Evolutionary conservation across 2,329 filamentous ascomycete species (phyloP).

Genomic region (Aspergillus candidus): DNA sequence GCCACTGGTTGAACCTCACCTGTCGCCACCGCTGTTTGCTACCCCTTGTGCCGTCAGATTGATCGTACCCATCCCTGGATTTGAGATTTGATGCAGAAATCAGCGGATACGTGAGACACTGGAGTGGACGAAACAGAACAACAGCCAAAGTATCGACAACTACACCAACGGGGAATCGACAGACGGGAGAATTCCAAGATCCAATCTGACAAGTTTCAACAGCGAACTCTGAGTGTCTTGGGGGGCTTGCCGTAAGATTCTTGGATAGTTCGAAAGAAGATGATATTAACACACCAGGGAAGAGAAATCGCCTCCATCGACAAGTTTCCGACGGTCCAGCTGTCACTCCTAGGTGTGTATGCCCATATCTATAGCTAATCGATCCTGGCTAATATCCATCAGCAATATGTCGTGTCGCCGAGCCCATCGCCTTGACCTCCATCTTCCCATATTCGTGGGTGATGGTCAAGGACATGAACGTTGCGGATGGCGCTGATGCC

Average conservation of each 20-base stretch:
- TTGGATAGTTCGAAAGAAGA: constrained; percentile 45
- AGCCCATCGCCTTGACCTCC: constrained; percentile 86
- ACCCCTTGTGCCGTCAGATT: no score
- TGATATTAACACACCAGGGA: constrained; percentile 56
- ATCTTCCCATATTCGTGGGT: constrained; percentile 91
- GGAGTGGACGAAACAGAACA: no score
- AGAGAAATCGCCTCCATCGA: constrained; percentile 57
- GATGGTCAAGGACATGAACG: constrained; percentile 68
- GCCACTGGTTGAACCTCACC: no score
- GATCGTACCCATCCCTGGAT: no score
- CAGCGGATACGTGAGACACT: no score
- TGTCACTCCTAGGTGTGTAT: constrained; percentile 71
- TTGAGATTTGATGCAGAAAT: no score
- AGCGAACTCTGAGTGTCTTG: constrained; percentile 10
- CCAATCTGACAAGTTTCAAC: not conserved
- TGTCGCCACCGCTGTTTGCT: no score
- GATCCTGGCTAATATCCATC: constrained; percentile 4
- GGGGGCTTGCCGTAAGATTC: constrained; percentile 47
- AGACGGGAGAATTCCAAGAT: not conserved
- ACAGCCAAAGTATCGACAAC: no score
- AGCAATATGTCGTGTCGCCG: constrained; percentile 89
- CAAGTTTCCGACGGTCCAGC: constrained; percentile 73
- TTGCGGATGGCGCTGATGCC: constrained; percentile 67
- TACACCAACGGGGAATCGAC: not conserved
- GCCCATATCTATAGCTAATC: not conserved